These are phyloP conservation scores for Tulasnella sp. DNA, from an alignment of 768 basidiomycete species.

Conservation along the genomic window DNA sequence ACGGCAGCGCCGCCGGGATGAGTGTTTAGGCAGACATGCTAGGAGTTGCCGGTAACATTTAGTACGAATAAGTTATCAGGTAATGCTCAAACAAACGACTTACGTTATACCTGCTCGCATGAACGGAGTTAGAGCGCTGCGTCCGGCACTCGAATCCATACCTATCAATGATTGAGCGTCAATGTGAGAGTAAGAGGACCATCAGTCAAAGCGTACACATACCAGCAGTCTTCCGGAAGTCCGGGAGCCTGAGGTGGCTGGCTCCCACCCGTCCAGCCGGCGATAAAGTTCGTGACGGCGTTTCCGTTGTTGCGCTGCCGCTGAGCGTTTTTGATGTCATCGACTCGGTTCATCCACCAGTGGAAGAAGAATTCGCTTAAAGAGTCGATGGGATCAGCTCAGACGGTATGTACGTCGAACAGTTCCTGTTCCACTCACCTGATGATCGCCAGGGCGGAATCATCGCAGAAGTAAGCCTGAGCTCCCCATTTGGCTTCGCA, in stretches of 20 bases:
- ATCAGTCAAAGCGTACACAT: too few species aligned
- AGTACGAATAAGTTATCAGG: background rate
- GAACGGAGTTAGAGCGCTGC: background rate
- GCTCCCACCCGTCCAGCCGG: background rate
- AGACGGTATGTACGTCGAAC: background rate
- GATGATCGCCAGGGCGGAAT: background rate
- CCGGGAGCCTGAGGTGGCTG: background rate
- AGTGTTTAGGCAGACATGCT: background rate
- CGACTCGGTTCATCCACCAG: conserved; percentile 3
- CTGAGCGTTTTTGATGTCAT: background rate
- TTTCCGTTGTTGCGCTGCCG: background rate
- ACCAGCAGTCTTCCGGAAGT: background rate
- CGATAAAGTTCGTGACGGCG: background rate
- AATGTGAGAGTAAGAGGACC: too few species aligned
- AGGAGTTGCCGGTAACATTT: too few species aligned
- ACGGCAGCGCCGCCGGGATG: background rate
- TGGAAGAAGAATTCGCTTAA: background rate
- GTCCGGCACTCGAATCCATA: conserved; percentile 9
- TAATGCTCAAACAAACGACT: background rate
- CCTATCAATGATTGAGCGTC: too few species aligned
- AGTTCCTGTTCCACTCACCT: background rate
- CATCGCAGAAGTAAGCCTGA: conserved; percentile 1
- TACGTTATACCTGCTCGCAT: conserved; percentile 6
- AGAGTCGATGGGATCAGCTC: background rate
- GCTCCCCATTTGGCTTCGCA: background rate